Evolutionary conservation across 306 rosid genomes (phyloP).

Genomic region (Casuarina glauca): DNA sequence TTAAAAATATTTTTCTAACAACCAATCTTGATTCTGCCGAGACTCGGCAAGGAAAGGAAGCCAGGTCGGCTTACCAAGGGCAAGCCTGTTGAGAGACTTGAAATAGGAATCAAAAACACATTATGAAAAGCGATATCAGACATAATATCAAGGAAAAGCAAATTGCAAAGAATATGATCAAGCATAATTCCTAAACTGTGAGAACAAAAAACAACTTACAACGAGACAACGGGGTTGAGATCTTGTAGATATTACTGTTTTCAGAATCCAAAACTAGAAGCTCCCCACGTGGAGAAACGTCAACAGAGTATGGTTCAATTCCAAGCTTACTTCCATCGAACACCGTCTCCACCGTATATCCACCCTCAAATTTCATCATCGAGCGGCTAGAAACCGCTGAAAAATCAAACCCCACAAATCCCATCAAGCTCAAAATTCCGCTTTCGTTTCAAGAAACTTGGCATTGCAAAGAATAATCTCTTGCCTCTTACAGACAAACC

Average conservation of each 20-base stretch:
- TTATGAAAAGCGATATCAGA: conserved; percentile 17
- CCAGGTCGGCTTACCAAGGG: conserved; percentile 27
- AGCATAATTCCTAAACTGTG: neutral
- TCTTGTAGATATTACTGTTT: conserved; percentile 82
- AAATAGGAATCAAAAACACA: conserved; percentile 23
- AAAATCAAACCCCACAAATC: conserved; percentile 31
- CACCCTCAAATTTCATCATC: conserved; percentile 93
- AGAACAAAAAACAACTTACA: conserved; percentile 52
- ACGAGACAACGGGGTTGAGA: conserved; percentile 65
- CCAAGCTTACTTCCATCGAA: conserved; percentile 92
- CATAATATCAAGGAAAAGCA: conserved; percentile 5
- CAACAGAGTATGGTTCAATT: conserved; percentile 85
- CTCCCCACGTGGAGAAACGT: conserved; percentile 70
- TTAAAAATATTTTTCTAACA: conserved; percentile 21
- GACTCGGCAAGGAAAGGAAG: conserved; percentile 41
- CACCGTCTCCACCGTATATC: conserved; percentile 83
- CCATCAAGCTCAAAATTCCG: conserved; percentile 17
- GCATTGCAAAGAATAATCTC: conserved; percentile 10
- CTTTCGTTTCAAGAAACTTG: neutral
- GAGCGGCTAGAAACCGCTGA: conserved; percentile 75
- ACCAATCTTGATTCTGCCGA: conserved; percentile 14
- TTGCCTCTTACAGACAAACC: conserved; percentile 19
- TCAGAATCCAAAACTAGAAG: conserved; percentile 86
- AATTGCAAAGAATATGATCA: neutral
- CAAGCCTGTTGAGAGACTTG: conserved; percentile 25